These are phyloP conservation scores for Colletotrichum endophyticum DNA, from an alignment of 2,329 filamentous ascomycete species.

Conservation along the genomic window DNA sequence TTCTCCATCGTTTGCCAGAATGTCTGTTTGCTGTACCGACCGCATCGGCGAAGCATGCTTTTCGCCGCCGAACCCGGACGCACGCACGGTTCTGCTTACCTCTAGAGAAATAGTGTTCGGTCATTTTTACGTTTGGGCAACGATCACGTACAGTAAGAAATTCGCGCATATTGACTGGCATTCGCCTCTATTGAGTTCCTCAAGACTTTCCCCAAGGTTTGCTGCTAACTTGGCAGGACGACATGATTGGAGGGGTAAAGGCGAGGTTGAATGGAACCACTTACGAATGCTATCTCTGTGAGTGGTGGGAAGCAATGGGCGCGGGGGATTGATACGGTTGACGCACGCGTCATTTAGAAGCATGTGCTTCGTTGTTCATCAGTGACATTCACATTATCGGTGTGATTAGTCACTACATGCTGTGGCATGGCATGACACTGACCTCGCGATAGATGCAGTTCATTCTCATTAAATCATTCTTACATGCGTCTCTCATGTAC, in stretches of 20 bases:
- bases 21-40: neutral
- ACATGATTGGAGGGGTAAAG: neutral
- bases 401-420: neutral
- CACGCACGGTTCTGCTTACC: neutral
- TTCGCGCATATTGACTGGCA: neutral
- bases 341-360: neutral
- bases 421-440: neutral
- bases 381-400: neutral
- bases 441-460: neutral
- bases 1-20: neutral
- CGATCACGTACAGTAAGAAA: neutral
- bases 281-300: neutral
- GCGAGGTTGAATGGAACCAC: neutral
- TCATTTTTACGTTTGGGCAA: neutral
- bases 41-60: neutral
- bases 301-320: neutral
- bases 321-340: neutral
- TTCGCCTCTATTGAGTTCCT: neutral
- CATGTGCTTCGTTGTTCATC: neutral
- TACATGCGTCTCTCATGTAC: neutral
- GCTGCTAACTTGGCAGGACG: neutral
- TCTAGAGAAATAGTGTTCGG: neutral
- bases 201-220: neutral
- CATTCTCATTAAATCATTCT: neutral
- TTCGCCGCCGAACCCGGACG: neutral